Evolutionary conservation across 306 rosid species (phyloP).

Genomic region (Neltuma alba): DNA sequence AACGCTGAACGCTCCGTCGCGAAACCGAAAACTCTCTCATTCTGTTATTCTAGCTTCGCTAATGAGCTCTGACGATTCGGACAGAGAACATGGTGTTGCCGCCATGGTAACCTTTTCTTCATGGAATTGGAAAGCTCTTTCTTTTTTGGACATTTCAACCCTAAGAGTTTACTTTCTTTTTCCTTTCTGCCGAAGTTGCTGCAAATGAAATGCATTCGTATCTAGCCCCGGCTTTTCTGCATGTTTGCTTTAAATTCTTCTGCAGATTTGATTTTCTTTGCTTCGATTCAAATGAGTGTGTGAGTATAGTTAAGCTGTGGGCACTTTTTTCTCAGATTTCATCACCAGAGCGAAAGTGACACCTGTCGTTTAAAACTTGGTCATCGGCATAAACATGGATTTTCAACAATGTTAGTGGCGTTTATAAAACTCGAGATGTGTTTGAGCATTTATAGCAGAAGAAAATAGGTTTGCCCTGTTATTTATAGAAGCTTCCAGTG

Average conservation of each 20-base stretch:
- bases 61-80: constrained; percentile 44
- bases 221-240: constrained; percentile 20
- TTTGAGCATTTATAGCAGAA: not conserved
- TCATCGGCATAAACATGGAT: constrained; percentile 32
- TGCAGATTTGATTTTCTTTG: constrained; percentile 28
- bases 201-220: not conserved
- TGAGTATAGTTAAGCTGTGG: constrained; percentile 10
- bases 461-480: constrained; percentile 3
- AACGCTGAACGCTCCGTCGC: constrained; percentile 16
- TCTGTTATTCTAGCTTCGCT: constrained; percentile 34
- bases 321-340: constrained; percentile 8
- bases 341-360: constrained; percentile 11
- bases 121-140: not conserved
- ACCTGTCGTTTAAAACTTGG: constrained; percentile 33
- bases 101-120: constrained; percentile 41
- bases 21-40: not conserved
- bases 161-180: constrained; percentile 18
- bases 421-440: not conserved
- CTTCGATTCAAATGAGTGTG: constrained; percentile 33
- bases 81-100: constrained; percentile 38
- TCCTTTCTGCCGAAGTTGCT: not conserved
- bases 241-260: not conserved
- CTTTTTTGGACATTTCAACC: constrained; percentile 14
- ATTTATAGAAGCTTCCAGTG: constrained; percentile 6
- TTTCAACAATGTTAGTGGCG: not conserved